Evolutionary conservation across 1,284 basidiomycete genomes (phyloP).

Genomic region (Ustilago bromivora): DNA sequence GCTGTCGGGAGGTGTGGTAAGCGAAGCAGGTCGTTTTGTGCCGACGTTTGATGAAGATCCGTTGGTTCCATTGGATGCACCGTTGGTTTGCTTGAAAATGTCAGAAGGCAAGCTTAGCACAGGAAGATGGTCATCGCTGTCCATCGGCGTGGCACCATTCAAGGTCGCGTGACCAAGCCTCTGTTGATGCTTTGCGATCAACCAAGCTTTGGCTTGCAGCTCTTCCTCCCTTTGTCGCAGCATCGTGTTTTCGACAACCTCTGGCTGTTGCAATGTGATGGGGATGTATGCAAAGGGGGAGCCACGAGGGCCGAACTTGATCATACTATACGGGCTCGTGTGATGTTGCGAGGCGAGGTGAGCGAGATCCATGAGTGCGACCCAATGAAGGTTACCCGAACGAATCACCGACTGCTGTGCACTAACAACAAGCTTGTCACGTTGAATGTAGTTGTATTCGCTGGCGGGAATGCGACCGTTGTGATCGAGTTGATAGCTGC

Average conservation of each 20-base stretch:
- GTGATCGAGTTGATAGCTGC: slow-evolving; percentile 46
- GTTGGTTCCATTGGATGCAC: not conserved
- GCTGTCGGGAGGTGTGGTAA: slow-evolving; percentile 36
- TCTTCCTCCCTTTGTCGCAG: slow-evolving; percentile 54
- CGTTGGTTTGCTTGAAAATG: slow-evolving; percentile 17
- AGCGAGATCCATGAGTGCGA: slow-evolving; percentile 60
- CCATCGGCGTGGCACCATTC: slow-evolving; percentile 1
- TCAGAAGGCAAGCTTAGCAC: slow-evolving; percentile 37
- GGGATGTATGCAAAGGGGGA: slow-evolving; percentile 67
- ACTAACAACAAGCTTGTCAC: slow-evolving; percentile 53
- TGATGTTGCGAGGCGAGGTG: slow-evolving; percentile 67
- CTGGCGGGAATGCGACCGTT: slow-evolving; percentile 48
- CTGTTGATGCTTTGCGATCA: slow-evolving; percentile 29
- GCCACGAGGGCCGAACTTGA: slow-evolving; percentile 62
- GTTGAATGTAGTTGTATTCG: slow-evolving; percentile 46
- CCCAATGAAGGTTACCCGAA: slow-evolving; percentile 58
- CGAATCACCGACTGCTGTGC: slow-evolving; percentile 47
- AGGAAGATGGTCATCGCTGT: slow-evolving; percentile 36
- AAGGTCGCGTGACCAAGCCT: slow-evolving; percentile 1
- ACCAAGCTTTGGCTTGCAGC: slow-evolving; percentile 41
- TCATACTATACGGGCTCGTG: slow-evolving; percentile 58
- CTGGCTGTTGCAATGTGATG: slow-evolving; percentile 63
- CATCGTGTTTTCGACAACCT: slow-evolving; percentile 46
- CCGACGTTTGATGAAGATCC: slow-evolving; percentile 11
- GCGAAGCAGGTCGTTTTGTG: slow-evolving; percentile 43